A percentile compares a stretch with the other conserved stretches of the same genome.
phyloP scores from a whole-genome alignment of 805 yeast species.

The Pichia manshurica region DNA sequence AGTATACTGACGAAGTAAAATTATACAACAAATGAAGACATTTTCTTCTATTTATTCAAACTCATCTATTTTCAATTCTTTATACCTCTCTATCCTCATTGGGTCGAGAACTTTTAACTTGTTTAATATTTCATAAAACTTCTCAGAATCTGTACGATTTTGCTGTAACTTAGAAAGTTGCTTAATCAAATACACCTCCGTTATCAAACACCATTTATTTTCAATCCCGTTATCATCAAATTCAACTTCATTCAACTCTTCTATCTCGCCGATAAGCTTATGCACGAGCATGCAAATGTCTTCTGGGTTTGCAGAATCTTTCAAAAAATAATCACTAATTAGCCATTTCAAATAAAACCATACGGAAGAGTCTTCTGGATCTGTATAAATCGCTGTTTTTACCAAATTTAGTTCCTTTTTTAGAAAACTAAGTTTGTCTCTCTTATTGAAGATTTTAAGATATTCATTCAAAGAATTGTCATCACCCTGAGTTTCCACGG shows the following conservation, averaged over 20 bases:
- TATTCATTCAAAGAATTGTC: conserved; percentile 12
- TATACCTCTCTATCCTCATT: conserved; percentile 54
- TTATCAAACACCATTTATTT: conserved; percentile 73
- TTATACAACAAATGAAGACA: conserved; percentile 10
- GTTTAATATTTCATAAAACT: conserved; percentile 29
- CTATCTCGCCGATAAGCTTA: conserved; percentile 42
- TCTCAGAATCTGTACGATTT: conserved; percentile 6
- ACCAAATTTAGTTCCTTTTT: conserved; percentile 58
- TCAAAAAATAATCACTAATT: conserved; percentile 36
- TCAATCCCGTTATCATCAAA: conserved; percentile 57
- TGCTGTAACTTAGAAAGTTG: conserved; percentile 18
- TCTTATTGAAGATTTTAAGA: conserved; percentile 16
- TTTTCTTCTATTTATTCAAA: background rate
- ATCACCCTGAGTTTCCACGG: conserved; percentile 9
- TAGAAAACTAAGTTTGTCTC: conserved; percentile 31
- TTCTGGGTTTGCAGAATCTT: conserved; percentile 15
- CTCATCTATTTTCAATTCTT: conserved; percentile 25
- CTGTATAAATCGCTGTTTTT: conserved; percentile 83
- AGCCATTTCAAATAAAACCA: conserved; percentile 91
- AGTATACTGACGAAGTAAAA: conserved; percentile 24
- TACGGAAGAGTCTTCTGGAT: conserved; percentile 88
- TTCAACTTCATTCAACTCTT: conserved; percentile 69
- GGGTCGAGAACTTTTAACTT: conserved; percentile 56
- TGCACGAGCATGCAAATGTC: conserved; percentile 35
- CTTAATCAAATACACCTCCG: conserved; percentile 42